Base-by-base conservation (phyloP, 176 grass and related monocot species). In the Juncus effusus region DNA sequence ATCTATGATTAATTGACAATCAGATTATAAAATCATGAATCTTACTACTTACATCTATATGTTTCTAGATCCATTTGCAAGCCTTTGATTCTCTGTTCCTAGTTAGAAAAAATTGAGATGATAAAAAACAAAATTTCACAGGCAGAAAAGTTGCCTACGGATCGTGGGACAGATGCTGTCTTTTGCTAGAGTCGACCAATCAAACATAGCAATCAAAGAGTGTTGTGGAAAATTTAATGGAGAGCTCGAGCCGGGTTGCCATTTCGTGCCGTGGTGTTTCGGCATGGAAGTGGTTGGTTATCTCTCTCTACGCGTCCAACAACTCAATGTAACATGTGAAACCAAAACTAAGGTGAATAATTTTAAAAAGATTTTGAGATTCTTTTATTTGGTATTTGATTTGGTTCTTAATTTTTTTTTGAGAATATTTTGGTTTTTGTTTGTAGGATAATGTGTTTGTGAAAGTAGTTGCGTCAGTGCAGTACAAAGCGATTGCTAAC, bases 361-460 rank as follows among this genome's bases (percentile, higher is more conserved):
- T 7, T 61, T 13, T 61, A 61, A 61, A 36, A 5, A 7, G 16
- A 16, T 61, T 19, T 36, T 61, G 1, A 56, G 10, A 10, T 61
- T 61, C 57, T 19, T 61, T 7, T 61, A 61, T 61, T 6, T 36
- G 13, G 4, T 7, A 7, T 61, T 5, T 61, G 7, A 42, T 12
- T 15, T 10, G 35, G 57, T 61, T 61, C 7, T 61, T 61, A 7
- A 6, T 70, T 10, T 13, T 70, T 55, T 14, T 55, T 70, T 37
- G 14, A 54, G 13, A 53, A 11, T 54, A 7, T 4, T 10, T 4
- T 67, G 16, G 4, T n/a, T 67, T 13, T 50, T 74, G 6, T 12
- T 1, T 76, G 56, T 62, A 76, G 73, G 82, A 80, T 67, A 84
- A 84, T 54, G 82, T 84, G 16, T 84, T 85, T 57, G 82, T 85